These are phyloP conservation scores for Cystoisospora suis DNA, from an alignment of 169 alveolate genomes.

Conservation along the genomic window DNA sequence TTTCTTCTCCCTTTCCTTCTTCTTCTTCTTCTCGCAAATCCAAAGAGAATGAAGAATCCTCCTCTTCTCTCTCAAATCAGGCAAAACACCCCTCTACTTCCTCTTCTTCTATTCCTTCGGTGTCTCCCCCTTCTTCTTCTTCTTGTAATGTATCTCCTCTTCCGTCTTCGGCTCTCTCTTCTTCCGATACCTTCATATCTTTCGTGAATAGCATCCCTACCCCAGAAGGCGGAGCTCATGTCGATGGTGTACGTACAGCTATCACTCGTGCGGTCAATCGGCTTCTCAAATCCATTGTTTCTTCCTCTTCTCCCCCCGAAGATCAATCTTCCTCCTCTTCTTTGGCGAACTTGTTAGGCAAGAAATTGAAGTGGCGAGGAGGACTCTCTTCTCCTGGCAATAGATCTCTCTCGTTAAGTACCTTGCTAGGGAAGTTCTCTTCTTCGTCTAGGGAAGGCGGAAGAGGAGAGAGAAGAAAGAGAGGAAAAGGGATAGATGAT, in stretches of 20 bases:
- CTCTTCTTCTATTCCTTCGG: neutral
- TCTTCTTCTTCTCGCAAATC: too few species aligned
- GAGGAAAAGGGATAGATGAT: neutral
- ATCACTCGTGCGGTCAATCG: conserved; percentile 69
- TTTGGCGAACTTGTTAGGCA: too few species aligned
- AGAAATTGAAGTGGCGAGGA: too few species aligned
- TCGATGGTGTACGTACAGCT: conserved; percentile 81
- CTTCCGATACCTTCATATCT: conserved; percentile 70
- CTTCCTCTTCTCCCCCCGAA: too few species aligned
- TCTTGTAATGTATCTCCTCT: conserved; percentile 44
- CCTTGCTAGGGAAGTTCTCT: too few species aligned
- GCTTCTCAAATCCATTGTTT: too few species aligned
- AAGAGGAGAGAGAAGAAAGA: conserved; percentile 44
- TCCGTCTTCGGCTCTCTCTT: conserved; percentile 63
- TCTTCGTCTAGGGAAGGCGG: too few species aligned
- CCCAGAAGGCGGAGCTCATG: conserved; percentile 82
- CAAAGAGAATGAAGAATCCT: too few species aligned
- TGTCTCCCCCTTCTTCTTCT: neutral
- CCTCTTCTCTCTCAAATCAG: neutral
- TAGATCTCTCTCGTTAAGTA: too few species aligned
- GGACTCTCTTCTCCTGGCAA: too few species aligned
- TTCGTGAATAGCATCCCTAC: conserved; percentile 83
- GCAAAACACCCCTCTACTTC: neutral
- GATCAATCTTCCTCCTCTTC: too few species aligned
- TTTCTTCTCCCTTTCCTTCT: neutral